Percentiles rank a stretch among this genome's conserved stretches.
phyloP scores from a whole-genome alignment of 176 grass and related monocot genomes.

The Neostapfia colusana region DNA sequence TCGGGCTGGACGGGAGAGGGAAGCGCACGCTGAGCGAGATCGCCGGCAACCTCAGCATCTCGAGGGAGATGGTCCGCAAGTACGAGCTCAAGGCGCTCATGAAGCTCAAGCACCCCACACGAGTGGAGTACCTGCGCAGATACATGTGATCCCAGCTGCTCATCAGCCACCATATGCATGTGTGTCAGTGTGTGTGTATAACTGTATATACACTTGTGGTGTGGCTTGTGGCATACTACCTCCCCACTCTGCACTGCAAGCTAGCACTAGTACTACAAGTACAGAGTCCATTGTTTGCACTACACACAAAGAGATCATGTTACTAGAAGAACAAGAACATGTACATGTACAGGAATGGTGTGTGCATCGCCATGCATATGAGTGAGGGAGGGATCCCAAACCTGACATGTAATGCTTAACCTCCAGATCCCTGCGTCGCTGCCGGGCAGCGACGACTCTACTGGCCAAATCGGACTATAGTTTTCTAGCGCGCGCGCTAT shows the following conservation, averaged over 20 bases:
- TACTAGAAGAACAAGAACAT: slow-evolving; percentile 12
- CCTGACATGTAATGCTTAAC: slow-evolving; percentile 32
- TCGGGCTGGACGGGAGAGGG: slow-evolving; percentile 79
- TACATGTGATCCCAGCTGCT: too few relatives aligned
- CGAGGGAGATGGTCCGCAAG: slow-evolving; percentile 88
- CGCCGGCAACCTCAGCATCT: slow-evolving; percentile 80
- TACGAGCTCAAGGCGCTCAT: slow-evolving; percentile 94
- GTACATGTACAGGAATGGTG: background rate
- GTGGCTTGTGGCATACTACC: too few relatives aligned
- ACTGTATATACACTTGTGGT: too few relatives aligned
- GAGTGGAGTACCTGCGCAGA: slow-evolving; percentile 80
- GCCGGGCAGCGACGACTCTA: too few relatives aligned
- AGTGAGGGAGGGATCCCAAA: background rate
- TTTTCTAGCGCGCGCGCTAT: too few relatives aligned
- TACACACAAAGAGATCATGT: too few relatives aligned
- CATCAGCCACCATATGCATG: too few relatives aligned
- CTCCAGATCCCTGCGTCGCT: background rate
- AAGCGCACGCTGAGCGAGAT: slow-evolving; percentile 74
- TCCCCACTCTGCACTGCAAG: too few relatives aligned
- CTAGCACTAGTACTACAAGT: too few relatives aligned
- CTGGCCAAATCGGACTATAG: too few relatives aligned
- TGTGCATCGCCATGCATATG: background rate
- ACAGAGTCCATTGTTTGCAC: too few relatives aligned
- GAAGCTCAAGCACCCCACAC: slow-evolving; percentile 89
- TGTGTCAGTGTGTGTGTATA: too few relatives aligned